Evolutionary conservation across 305 asterid species (phyloP).

Genomic region (Ilex paraguariensis): DNA sequence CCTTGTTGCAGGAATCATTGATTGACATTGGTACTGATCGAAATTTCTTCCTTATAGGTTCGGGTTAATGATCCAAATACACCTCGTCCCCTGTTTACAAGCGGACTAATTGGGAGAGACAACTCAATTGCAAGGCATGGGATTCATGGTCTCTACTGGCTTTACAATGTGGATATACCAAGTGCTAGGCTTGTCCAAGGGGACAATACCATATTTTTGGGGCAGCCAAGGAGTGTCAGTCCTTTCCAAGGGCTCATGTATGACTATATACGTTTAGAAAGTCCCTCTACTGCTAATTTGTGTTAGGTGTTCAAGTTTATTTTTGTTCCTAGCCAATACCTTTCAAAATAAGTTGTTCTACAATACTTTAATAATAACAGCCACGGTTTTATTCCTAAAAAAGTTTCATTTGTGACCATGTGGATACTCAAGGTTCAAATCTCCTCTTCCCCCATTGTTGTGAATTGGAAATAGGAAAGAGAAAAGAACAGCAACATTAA

Average conservation of each 20-base stretch:
- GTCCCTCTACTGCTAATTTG: constrained; percentile 15
- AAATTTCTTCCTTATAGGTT: constrained; percentile 9
- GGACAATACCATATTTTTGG: constrained; percentile 42
- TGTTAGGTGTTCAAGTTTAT: too few relatives aligned
- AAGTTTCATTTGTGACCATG: too few relatives aligned
- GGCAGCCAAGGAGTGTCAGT: constrained; percentile 32
- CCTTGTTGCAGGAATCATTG: constrained; percentile 31
- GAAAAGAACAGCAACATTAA: too few relatives aligned
- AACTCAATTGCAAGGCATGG: constrained; percentile 97
- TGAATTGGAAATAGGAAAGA: too few relatives aligned
- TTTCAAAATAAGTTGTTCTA: too few relatives aligned
- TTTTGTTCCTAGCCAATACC: too few relatives aligned
- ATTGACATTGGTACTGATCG: neutral
- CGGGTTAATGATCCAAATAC: constrained; percentile 66
- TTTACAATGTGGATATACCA: constrained; percentile 53
- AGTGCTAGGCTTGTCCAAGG: constrained; percentile 47
- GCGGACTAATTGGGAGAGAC: constrained; percentile 88
- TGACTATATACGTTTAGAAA: constrained; percentile 42
- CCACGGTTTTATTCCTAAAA: too few relatives aligned
- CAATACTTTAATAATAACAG: too few relatives aligned
- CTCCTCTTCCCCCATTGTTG: too few relatives aligned
- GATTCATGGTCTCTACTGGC: constrained; percentile 86
- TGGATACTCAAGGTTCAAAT: too few relatives aligned
- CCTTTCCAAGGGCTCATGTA: constrained; percentile 43
- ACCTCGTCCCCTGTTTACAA: constrained; percentile 61